Base-by-base conservation (phyloP, 768 basidiomycete genomes). In the Amanita rimosa region DNA sequence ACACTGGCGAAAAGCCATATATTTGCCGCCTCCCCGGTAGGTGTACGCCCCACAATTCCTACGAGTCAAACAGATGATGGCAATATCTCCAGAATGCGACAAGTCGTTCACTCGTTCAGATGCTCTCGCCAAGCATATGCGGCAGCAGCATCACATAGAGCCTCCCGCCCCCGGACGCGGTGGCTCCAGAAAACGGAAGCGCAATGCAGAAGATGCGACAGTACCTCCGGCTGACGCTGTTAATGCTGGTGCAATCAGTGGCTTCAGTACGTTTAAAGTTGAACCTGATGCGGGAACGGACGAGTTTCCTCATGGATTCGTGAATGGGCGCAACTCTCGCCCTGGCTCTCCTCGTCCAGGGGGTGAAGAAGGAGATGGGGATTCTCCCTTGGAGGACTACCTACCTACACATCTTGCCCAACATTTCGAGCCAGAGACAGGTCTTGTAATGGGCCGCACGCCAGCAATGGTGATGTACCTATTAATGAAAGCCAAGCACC, bases 81-180 rank as follows among this genome's bases (percentile, higher is more conserved):
- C 46, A 7, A 40, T 29, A 24, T 52, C 31, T 45, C 13, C 48
- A 94, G 93, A 93, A 68, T 97, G 94, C 61, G 89, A 90, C 70
- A 93, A 91, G 58, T 85, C 88, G 0, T 97, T 97, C 64, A 93
- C 92, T 7, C 90, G 93, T 37, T 91, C 91, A 1, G 93, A 96
- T 65, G 91, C 93, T 7, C 78, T 95, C 16, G 83, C 83, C 17
- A 95, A 95, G 60, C 93, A 96, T 63, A 84, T 92, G 78, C 83
- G 90, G 21, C 78, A 87, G 27, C 87, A 93, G 58, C 87, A 92
- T 65, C 82, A 85, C 56, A 80, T 86, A 59, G 73, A 73, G 1
- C 81, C 85, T 0, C 85, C 87, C 0, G 71, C 78, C 1, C 83
- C 88, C 0, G 80, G 81, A 4, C 75, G 84, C 34, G 85, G 83